Percentiles rank a stretch among this genome's conserved stretches.
Evolutionary conservation across 352 stramenopile species (phyloP).

Genomic region (Phytophthora idaei): DNA sequence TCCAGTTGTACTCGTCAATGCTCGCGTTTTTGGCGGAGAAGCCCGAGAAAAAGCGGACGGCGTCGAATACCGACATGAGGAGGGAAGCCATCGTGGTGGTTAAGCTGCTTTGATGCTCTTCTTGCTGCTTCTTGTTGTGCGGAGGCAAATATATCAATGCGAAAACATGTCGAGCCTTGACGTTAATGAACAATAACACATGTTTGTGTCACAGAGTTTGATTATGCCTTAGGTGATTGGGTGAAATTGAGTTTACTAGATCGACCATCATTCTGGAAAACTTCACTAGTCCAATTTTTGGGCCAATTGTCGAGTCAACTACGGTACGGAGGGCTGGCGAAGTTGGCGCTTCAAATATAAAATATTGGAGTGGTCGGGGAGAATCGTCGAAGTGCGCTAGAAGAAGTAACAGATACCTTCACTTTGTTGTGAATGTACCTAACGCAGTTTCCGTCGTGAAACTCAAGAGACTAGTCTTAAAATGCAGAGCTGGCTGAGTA

Average conservation of each 20-base stretch:
- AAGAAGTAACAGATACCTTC: too few relatives aligned
- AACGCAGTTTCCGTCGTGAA: too few relatives aligned
- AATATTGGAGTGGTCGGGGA: too few relatives aligned
- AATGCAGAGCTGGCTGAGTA: too few relatives aligned
- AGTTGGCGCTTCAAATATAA: too few relatives aligned
- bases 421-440: too few relatives aligned
- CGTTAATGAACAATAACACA: not conserved
- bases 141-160: constrained; percentile 17
- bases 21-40: constrained; percentile 51
- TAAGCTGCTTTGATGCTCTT: too few relatives aligned
- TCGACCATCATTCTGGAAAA: constrained; percentile 21
- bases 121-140: too few relatives aligned
- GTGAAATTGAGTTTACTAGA: constrained; percentile 19
- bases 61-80: constrained; percentile 49
- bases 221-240: constrained; percentile 17
- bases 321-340: too few relatives aligned
- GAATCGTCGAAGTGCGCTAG: too few relatives aligned
- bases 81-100: constrained; percentile 31
- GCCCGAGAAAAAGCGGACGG: constrained; percentile 57
- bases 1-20: constrained; percentile 71
- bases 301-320: too few relatives aligned
- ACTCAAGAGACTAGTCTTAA: too few relatives aligned
- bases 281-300: constrained; percentile 1
- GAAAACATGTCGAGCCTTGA: not conserved
- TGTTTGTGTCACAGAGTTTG: not conserved